A percentile compares a stretch with the other conserved stretches of the same genome.
phyloP scores from a whole-genome alignment of 148 eudicot species.

The Limonium bicolor region DNA sequence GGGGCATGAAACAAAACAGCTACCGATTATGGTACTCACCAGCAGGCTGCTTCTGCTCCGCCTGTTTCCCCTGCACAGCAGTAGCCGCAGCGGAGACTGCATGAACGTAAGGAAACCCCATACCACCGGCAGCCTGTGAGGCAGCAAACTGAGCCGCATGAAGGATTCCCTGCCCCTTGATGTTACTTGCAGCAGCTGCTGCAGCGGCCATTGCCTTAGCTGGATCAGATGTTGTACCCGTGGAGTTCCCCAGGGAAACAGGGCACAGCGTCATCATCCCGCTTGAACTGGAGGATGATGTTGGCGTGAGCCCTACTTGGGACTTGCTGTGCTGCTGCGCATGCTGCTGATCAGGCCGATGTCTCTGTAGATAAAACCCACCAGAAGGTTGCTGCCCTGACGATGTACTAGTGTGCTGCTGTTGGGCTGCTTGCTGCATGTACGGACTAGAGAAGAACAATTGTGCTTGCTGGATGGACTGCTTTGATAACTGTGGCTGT shows the following conservation, averaged over 20 bases:
- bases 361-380: constrained; percentile 50
- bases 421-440: no score
- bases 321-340: constrained; percentile 22
- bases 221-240: constrained; percentile 64
- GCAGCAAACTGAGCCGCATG: constrained; percentile 42
- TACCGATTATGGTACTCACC: no score
- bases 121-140: constrained; percentile 39
- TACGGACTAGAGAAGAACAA: constrained; percentile 38
- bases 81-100: constrained; percentile 24
- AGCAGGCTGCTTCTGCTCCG: constrained; percentile 90
- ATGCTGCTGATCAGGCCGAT: constrained; percentile 34
- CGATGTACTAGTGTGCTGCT: constrained; percentile 19
- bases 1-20: no score
- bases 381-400: constrained; percentile 17
- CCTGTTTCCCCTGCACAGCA: constrained; percentile 43
- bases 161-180: constrained; percentile 37
- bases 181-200: constrained; percentile 25
- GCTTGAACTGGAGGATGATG: constrained; percentile 40
- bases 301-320: constrained; percentile 17
- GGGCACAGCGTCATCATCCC: constrained; percentile 56
- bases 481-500: constrained; percentile 33
- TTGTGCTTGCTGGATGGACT: constrained; percentile 43
- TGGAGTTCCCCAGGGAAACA: constrained; percentile 18
- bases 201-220: constrained; percentile 61
- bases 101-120: constrained; percentile 43